Base-by-base conservation (phyloP, 2,329 filamentous ascomycete genomes). In the Xylaria sp. region DNA sequence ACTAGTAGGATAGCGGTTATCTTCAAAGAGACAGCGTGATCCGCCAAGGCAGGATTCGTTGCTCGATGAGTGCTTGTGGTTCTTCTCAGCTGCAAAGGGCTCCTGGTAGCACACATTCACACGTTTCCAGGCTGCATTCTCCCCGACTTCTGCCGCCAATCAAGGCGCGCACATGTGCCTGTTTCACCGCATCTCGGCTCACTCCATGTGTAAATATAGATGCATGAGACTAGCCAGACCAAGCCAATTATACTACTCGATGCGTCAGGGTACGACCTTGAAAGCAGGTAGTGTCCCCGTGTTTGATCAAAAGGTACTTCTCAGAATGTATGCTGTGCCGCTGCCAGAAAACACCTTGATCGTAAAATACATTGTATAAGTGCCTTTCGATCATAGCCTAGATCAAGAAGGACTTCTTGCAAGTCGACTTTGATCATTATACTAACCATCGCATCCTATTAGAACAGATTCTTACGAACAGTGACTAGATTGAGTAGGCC, bases 281-380 rank as follows among this genome's bases (percentile, higher is more conserved):
- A 6, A 23, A 12, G 63, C 28, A 55, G 52, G 63, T 18, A 59
- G 51, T 59, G 34, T 56, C 60, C 58, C 15, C 15, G 37, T 8
- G 8, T 60, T 63, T 66, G 67, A 69, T 69, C 59, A 50, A 66
- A 69, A 66, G 63, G 41, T 69, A 69, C 63, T 63, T 66, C 18
- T 44, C 3, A 1, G 7, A 31, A 63, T 51, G 59, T 63, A 69
- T 60, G 37, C 9, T 12, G 50, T 48, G 15, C 31, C n/a, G 44
- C 37, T 41, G 23, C 55, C 55, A 28, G 15, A 41, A 41, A 39
- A 34, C 25, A 13, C 18, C 13, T 56, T 69, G 67, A 66, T 69
- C 54, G 59, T 56, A 69, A 60, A 63, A 57, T 69, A 69, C 67
- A 63, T 66, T 34, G 28, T 60, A 51, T 55, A 66, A 56, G 67